These are phyloP conservation scores for Fistulifera pelliculosa DNA, from an alignment of 108 stramenopile genomes.

Conservation along the genomic window DNA sequence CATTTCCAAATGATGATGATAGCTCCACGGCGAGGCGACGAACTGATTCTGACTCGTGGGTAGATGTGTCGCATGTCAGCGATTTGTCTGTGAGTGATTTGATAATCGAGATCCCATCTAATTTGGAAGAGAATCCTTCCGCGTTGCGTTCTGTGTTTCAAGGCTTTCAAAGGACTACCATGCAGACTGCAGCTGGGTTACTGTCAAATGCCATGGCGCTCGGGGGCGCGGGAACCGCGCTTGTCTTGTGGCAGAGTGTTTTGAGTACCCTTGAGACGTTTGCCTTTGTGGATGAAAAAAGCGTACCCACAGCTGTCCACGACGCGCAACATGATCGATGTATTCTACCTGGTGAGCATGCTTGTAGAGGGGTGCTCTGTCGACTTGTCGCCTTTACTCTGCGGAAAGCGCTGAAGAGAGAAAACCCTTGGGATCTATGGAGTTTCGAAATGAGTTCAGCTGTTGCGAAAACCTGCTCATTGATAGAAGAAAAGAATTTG, in stretches of 20 bases:
- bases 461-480: slow-evolving; percentile 53
- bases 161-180: slow-evolving; percentile 51
- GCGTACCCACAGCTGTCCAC: slow-evolving; percentile 2
- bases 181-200: slow-evolving; percentile 50
- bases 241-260: slow-evolving; percentile 52
- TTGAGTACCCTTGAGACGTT: slow-evolving; percentile 28
- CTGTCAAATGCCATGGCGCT: slow-evolving; percentile 65
- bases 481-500: slow-evolving; percentile 76
- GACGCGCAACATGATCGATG: not conserved
- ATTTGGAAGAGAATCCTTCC: slow-evolving; percentile 1
- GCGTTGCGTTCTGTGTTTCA: slow-evolving; percentile 10
- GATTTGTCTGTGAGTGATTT: slow-evolving; percentile 8
- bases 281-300: slow-evolving; percentile 7
- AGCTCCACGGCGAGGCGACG: not conserved
- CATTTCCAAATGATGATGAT: not conserved
- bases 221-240: slow-evolving; percentile 75
- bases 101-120: not conserved
- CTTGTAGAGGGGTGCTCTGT: slow-evolving; percentile 38
- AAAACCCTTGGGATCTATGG: slow-evolving; percentile 63
- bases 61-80: slow-evolving; percentile 28
- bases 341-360: not conserved
- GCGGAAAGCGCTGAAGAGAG: slow-evolving; percentile 50
- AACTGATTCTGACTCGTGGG: slow-evolving; percentile 30
- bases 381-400: slow-evolving; percentile 62
- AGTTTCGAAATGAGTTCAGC: slow-evolving; percentile 47